Percentiles rank a stretch among this genome's conserved stretches.
Conservation (phyloP, 805 yeast species). For the Nakazawaea wyomingensis region DNA sequence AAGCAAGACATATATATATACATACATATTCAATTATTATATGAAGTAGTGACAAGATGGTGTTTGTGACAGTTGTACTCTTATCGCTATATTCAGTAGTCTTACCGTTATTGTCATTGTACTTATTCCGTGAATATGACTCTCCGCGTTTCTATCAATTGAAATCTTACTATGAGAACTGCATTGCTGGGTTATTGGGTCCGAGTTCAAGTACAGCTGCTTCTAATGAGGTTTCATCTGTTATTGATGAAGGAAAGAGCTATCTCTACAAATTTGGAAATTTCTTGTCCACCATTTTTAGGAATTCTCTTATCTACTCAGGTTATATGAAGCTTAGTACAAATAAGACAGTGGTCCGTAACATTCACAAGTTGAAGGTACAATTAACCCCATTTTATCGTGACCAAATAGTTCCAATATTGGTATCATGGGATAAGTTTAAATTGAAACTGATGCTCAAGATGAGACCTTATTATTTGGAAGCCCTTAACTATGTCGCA, state of each 20-base stretch:
- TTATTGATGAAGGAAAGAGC: neutral
- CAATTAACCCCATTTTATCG: slow-evolving; percentile 3
- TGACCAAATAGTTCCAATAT: slow-evolving; percentile 3
- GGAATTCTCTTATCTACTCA: neutral
- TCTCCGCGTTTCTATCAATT: slow-evolving; percentile 5
- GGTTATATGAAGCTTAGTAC: neutral
- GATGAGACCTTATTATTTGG: slow-evolving; percentile 5
- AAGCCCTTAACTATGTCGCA: neutral
- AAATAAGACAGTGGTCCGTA: neutral
- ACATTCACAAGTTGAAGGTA: neutral
- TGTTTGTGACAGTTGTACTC: slow-evolving; percentile 3
- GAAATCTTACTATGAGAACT: slow-evolving; percentile 4
- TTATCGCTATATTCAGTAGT: slow-evolving; percentile 1
- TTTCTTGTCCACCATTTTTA: neutral
- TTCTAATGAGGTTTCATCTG: neutral
- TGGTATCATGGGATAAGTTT: neutral
- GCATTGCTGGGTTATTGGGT: neutral
- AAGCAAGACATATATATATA: too few relatives aligned
- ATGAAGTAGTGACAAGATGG: neutral
- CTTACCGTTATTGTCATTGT: slow-evolving; percentile 6
- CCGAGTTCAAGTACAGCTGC: neutral
- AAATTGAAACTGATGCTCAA: neutral
- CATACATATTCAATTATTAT: too few relatives aligned
- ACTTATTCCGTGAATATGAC: slow-evolving; percentile 3
- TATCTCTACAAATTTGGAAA: neutral